Base-by-base conservation (phyloP, 108 stramenopile species). In the Craspedostauros australis region DNA sequence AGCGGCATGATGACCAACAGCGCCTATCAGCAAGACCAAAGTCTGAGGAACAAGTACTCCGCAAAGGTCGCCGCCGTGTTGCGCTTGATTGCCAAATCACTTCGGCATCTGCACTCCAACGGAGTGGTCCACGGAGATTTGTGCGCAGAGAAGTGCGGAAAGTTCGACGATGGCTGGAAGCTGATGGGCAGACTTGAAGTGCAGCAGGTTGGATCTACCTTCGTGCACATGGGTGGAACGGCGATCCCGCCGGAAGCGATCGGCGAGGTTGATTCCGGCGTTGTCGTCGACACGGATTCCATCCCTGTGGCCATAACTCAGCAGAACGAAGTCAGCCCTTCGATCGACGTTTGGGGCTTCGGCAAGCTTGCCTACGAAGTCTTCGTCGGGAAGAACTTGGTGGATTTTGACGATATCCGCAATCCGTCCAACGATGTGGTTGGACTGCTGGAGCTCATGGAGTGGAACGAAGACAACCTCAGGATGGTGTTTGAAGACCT, bases 301-400 rank as follows among this genome's bases (percentile, higher is more conserved):
- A 4, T 57, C 12, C 29, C 43, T 37, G 54, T 54, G 30, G 23
- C 70, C 8, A 64, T 73, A 39, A 29, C n/a, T 32, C 47, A 39
- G 5, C 31, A 58, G 9, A 26, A 80, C 19, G 32, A 45, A 20
- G 64, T 81, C 15, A 40, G 44, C 14, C 65, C 68, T 16, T 55
- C 85, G 19, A 63, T 80, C 26, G 89, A 91, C 47, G 57, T 76
- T 40, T 91, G 89, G 89, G 75, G 63, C 12, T 87, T 86, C 51
- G 89, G 89, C 29, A 85, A 84, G 50, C 51, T 87, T 54, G 50
- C 78, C 38, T 91, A 76, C 46, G 89, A 91, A 62, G 72, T 75
- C 2, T 55, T 91, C 30, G 74, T 80, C 21, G 89, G 89, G 21
- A 69, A 76, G 43, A 74, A 83, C 15, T 47, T 91, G 56, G 65